A percentile compares a stretch with the other conserved stretches of the same genome.
Evolutionary conservation across 805 yeast genomes (phyloP).

Genomic region (Candida dajiaensis): DNA sequence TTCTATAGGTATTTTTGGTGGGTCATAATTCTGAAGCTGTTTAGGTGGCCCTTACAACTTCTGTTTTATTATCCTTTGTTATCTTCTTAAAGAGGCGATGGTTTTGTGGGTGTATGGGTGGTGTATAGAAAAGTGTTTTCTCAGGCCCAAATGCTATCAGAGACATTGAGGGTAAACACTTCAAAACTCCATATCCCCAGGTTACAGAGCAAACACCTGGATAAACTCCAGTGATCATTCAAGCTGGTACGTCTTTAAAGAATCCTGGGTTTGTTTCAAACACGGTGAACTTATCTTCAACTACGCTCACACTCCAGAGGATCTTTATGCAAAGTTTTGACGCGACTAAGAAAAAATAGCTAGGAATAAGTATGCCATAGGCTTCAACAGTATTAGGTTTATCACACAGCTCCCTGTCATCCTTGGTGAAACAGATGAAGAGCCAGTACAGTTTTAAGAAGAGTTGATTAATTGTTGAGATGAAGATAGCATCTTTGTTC

Average conservation of each 20-base stretch:
- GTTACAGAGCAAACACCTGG: slow-evolving; percentile 35
- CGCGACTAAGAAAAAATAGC: slow-evolving; percentile 29
- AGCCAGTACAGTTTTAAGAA: slow-evolving; percentile 28
- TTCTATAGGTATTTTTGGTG: slow-evolving; percentile 33
- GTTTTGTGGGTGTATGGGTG: slow-evolving; percentile 12
- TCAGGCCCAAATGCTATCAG: slow-evolving; percentile 30
- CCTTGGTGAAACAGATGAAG: slow-evolving; percentile 33
- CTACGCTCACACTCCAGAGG: slow-evolving; percentile 26
- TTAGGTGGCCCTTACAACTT: slow-evolving; percentile 27
- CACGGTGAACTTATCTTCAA: slow-evolving; percentile 35
- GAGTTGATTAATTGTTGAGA: slow-evolving; percentile 27
- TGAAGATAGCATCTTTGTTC: slow-evolving; percentile 33
- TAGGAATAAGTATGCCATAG: slow-evolving; percentile 21
- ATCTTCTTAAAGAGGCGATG: slow-evolving; percentile 37
- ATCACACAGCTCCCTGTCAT: slow-evolving; percentile 11
- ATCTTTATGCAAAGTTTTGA: slow-evolving; percentile 15
- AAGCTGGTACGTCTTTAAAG: slow-evolving; percentile 33
- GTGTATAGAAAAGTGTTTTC: slow-evolving; percentile 23
- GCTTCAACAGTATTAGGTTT: slow-evolving; percentile 13
- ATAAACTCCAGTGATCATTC: slow-evolving; percentile 33
- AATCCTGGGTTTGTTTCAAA: slow-evolving; percentile 34
- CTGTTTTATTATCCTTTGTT: slow-evolving; percentile 32
- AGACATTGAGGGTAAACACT: slow-evolving; percentile 18
- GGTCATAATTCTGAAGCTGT: slow-evolving; percentile 25
- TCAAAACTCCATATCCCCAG: slow-evolving; percentile 30